Evolutionary conservation across 2,329 filamentous ascomycete species (phyloP).

Genomic region (Cladosporium sp.): DNA sequence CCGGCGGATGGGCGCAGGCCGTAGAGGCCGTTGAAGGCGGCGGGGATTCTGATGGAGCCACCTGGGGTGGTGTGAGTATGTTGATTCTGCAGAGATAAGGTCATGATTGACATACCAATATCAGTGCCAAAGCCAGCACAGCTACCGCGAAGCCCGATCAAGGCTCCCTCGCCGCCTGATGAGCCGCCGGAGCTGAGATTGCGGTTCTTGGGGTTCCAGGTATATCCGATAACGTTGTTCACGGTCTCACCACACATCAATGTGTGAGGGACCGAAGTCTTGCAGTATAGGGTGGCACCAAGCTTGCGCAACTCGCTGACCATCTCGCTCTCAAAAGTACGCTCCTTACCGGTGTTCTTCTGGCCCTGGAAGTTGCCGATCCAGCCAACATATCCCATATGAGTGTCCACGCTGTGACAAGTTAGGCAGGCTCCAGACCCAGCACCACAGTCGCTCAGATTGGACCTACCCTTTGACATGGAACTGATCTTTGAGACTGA

Average conservation of each 20-base stretch:
- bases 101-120: constrained; percentile 35
- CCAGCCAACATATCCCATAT: constrained; percentile 59
- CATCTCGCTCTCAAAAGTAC: constrained; percentile 52
- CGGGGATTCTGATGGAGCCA: constrained; percentile 52
- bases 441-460: not conserved
- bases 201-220: constrained; percentile 52
- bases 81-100: constrained; percentile 33
- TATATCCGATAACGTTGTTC: constrained; percentile 56
- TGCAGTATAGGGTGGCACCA: constrained; percentile 51
- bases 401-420: constrained; percentile 31
- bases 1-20: constrained; percentile 50
- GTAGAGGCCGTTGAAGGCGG: constrained; percentile 54
- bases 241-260: constrained; percentile 54
- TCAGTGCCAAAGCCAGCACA: constrained; percentile 55
- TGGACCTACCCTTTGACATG: constrained; percentile 34
- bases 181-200: constrained; percentile 51
- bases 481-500: constrained; percentile 46
- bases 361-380: constrained; percentile 55
- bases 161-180: constrained; percentile 54
- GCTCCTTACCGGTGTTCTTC: constrained; percentile 45
- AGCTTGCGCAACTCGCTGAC: constrained; percentile 48
- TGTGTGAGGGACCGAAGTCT: constrained; percentile 53
- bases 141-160: constrained; percentile 49
- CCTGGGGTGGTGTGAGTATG: constrained; percentile 28
- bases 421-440: constrained; percentile 39